Evolutionary conservation across 2,329 filamentous ascomycete species (phyloP), one percentile per base, ranked within the genome.

Genomic region (Lomentospora prolificans): DNA sequence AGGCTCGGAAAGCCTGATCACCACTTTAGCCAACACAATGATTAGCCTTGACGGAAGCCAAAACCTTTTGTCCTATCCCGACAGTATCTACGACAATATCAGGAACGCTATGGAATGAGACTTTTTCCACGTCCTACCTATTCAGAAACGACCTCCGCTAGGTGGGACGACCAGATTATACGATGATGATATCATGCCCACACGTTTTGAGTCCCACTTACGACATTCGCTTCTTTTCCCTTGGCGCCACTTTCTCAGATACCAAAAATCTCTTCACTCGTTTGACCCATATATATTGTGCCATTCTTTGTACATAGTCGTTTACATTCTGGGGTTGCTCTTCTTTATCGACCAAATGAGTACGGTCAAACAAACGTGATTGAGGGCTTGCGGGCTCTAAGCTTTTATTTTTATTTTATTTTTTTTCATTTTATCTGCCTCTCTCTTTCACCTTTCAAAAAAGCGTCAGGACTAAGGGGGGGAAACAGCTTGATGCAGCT

Each of bases 71-170:
- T 65, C 61, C 10, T 86, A 79, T 58, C 81, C 82, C 4, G 70
- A 64, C 0, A 84, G 80, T 59, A 72, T 73, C 62, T 86, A 81
- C 62, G 75, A 74, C 41, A 86, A 86, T 63, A 73, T 86, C 59
- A 69, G 70, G 59, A 65, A 66, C 14, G 67, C 67, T 2, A 66
- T 71, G 64, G 57, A 58, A 54, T 58, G n/a, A 48, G 36, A 41
- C n/a, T 17, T n/a, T n/a, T n/a, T n/a, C 36, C 6, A 41, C n/a
- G n/a, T n/a, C n/a, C n/a, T n/a, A n/a, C n/a, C n/a, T n/a, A n/a
- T n/a, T n/a, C n/a, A n/a, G n/a, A n/a, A n/a, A n/a, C n/a, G n/a
- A n/a, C n/a, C n/a, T n/a, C n/a, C n/a, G n/a, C n/a, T n/a, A n/a
- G n/a, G n/a, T n/a, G n/a, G n/a, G n/a, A n/a, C n/a, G 12, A n/a